Base-by-base conservation (phyloP, 2,329 filamentous ascomycete species). In the Sarocladium brachiariae region DNA sequence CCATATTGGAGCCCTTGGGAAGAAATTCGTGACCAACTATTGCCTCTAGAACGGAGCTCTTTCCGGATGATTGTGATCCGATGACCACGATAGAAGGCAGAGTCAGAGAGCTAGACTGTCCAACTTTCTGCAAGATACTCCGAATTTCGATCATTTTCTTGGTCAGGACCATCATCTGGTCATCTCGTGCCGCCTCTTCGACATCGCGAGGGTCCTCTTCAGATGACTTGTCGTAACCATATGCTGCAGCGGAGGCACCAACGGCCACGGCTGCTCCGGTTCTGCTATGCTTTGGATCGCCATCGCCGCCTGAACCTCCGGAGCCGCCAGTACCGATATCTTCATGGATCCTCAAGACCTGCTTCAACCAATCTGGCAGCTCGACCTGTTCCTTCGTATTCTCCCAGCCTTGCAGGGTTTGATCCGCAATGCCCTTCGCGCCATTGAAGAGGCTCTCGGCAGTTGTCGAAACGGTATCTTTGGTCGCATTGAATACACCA, bases 111-210 rank as follows among this genome's bases (percentile, higher is more conserved):
- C 86, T 89, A 1, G 91, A 95, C 71, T 99, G 92, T 30, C 91
- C 95, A 43, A 99, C 87, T 23, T 85, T 89, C 62, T 95, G 87
- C 21, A 99, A 76, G 51, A 99, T 89, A 58, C 85, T 91, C 58
- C 95, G 79, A 52, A 99, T 97, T 72, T 99, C 93, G 62, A 99
- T 99, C 93, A 99, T 99, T 72, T 97, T 97, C 72, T 93, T 92
- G 2, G 95, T 99, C 62, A 99, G 74, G 58, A 96, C 77, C 93
- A 99, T 99, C 92, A 99, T 99, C 68, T 99, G 93, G 65, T 99
- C 93, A 61, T 99, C 93, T 60, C 83, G 83, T 16, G 89, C 88
- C 46, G 78, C 76, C 61, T 87, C 82, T 51, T 85, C 81, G 18
- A 71, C 74, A 8, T 75, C 72, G 51, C 83, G 75, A 4, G 75